phyloP scores from a whole-genome alignment of 805 yeast genomes.

The Blastobotrys attinorum region DNA sequence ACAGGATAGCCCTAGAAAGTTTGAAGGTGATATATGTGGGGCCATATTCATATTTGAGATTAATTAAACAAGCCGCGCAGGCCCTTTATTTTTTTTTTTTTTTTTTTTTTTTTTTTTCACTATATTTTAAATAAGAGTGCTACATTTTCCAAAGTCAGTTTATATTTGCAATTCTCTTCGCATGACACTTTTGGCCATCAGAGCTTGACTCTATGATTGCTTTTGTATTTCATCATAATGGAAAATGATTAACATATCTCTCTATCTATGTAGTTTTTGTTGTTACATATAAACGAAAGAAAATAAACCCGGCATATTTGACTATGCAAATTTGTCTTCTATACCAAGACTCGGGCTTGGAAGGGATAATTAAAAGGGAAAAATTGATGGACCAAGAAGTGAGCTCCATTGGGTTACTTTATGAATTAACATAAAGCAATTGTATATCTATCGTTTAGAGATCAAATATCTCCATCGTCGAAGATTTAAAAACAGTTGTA shows the following conservation, averaged over 20 bases:
- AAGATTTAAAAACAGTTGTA: neutral
- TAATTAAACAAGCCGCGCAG: neutral
- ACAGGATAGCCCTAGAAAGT: no score
- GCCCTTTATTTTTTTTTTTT: neutral
- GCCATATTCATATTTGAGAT: neutral
- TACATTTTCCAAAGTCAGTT: conserved; percentile 1
- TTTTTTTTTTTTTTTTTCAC: no score
- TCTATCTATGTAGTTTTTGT: no score
- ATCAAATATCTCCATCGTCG: conserved; percentile 16
- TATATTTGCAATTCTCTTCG: conserved; percentile 7
- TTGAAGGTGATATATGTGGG: neutral
- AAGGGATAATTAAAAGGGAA: conserved; percentile 7
- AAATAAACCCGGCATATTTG: conserved; percentile 22
- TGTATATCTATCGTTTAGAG: conserved; percentile 26
- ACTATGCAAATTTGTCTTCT: conserved; percentile 14
- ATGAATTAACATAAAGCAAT: conserved; percentile 3
- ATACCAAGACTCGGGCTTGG: conserved; percentile 2
- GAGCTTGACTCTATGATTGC: conserved; percentile 28
- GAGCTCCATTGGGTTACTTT: conserved; percentile 28
- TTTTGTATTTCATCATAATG: conserved; percentile 22
- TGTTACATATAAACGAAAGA: neutral
- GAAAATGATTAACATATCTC: no score
- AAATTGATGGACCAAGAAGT: conserved; percentile 19
- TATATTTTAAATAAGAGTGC: neutral
- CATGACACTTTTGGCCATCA: conserved; percentile 13